A percentile compares a stretch with the other conserved stretches of the same genome.
Conservation (phyloP, 208 protist species). For the Leishmania guyanensis region DNA sequence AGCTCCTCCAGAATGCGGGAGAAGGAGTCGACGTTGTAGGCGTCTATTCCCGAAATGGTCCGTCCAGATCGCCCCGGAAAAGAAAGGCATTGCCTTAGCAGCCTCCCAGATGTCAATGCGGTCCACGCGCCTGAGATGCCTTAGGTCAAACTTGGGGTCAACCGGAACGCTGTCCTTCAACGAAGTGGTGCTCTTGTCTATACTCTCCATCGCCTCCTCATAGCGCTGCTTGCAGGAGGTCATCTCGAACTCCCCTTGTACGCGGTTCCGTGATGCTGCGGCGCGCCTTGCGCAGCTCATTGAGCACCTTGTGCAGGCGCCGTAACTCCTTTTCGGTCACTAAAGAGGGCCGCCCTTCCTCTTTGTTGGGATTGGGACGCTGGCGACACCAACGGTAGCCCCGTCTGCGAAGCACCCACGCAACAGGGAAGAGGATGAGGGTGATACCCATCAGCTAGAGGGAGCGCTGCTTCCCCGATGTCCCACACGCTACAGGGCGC, state of each 20-base stretch:
- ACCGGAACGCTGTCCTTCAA: slow-evolving; percentile 16
- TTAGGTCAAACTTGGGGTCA: slow-evolving; percentile 26
- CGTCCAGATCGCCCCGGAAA: slow-evolving; percentile 85
- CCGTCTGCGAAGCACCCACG: slow-evolving; percentile 43
- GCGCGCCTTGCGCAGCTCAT: slow-evolving; percentile 39
- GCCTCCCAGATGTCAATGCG: slow-evolving; percentile 57
- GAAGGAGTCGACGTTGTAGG: slow-evolving; percentile 76
- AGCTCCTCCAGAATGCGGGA: slow-evolving; percentile 51
- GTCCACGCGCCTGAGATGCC: slow-evolving; percentile 29
- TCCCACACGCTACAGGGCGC: slow-evolving; percentile 21
- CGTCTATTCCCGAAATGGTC: slow-evolving; percentile 79
- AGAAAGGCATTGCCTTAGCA: slow-evolving; percentile 69
- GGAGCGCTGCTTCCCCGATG: slow-evolving; percentile 55
- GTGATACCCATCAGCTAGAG: slow-evolving; percentile 48
- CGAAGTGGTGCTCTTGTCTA: slow-evolving; percentile 48
- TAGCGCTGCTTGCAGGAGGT: slow-evolving; percentile 39
- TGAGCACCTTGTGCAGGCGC: slow-evolving; percentile 58
- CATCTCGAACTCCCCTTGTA: slow-evolving; percentile 37
- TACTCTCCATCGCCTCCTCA: slow-evolving; percentile 34
- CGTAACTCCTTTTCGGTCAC: slow-evolving; percentile 56
- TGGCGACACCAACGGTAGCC: slow-evolving; percentile 34
- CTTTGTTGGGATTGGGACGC: slow-evolving; percentile 40
- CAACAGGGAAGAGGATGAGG: slow-evolving; percentile 43
- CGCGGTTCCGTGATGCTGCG: slow-evolving; percentile 54
- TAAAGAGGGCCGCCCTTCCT: slow-evolving; percentile 39